Evolutionary conservation across 2,329 filamentous ascomycete genomes (phyloP).

Genomic region (Onygenales sp.): DNA sequence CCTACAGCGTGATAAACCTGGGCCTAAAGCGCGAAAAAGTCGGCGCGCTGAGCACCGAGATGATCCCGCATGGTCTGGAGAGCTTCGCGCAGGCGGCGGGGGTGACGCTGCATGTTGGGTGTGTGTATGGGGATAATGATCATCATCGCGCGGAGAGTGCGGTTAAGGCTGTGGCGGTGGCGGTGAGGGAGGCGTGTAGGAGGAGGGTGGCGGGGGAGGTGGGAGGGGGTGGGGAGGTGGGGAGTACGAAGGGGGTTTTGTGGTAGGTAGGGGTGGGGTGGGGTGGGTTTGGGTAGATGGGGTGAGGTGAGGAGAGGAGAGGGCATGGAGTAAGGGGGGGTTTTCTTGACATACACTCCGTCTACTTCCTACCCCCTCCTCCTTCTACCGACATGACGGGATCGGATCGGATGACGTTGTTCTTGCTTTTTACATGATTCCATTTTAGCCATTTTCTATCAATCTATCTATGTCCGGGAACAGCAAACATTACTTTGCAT

Average conservation of each 20-base stretch:
- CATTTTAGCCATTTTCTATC: not conserved
- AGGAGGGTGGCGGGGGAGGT: constrained; percentile 65
- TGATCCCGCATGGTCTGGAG: constrained; percentile 92
- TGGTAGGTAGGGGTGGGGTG: constrained; percentile 17
- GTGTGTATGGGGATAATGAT: constrained; percentile 82
- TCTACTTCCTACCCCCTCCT: too few relatives aligned
- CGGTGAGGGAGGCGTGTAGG: constrained; percentile 66
- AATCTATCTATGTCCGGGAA: too few relatives aligned
- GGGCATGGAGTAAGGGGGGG: too few relatives aligned
- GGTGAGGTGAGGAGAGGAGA: too few relatives aligned
- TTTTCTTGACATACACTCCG: too few relatives aligned
- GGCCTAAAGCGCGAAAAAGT: constrained; percentile 86
- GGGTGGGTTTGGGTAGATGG: too few relatives aligned
- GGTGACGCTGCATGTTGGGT: constrained; percentile 92
- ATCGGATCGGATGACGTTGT: too few relatives aligned
- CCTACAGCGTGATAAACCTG: constrained; percentile 73
- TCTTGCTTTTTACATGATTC: not conserved
- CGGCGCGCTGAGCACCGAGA: constrained; percentile 86
- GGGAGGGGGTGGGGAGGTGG: constrained; percentile 81
- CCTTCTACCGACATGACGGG: too few relatives aligned
- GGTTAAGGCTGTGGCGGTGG: constrained; percentile 91
- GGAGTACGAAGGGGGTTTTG: constrained; percentile 91
- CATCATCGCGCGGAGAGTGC: constrained; percentile 94
- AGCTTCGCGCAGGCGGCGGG: constrained; percentile 87
- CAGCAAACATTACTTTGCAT: not conserved